Percentiles rank a stretch among this genome's conserved stretches.
phyloP scores from a whole-genome alignment of 225 moss, liverwort and hornwort species.

The Neckera pumila region DNA sequence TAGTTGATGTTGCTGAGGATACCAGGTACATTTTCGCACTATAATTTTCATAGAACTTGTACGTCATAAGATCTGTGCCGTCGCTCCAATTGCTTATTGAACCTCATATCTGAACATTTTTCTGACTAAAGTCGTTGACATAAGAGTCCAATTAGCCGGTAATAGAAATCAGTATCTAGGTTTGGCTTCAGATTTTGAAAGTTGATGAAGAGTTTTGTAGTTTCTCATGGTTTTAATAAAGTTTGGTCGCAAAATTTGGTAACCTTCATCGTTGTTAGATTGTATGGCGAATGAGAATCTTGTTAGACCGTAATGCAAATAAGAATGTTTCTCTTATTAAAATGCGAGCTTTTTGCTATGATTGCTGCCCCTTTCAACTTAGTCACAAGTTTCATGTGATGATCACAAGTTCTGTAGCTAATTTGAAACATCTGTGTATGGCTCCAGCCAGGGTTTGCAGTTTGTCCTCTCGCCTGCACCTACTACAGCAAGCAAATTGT shows the following conservation, averaged over 20 bases:
- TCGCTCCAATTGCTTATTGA: not conserved
- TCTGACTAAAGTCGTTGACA: not conserved
- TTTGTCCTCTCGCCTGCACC: conserved; percentile 80
- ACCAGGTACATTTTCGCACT: conserved; percentile 7
- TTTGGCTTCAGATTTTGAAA: not conserved
- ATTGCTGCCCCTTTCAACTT: not conserved
- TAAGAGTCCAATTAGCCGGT: not conserved
- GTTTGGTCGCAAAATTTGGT: not conserved
- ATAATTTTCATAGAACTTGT: not conserved
- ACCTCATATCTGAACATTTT: not conserved
- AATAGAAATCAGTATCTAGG: not conserved
- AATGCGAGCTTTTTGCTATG: not conserved
- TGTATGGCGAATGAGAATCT: not conserved
- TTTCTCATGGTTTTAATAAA: not conserved
- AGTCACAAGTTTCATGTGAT: not conserved
- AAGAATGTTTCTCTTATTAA: not conserved
- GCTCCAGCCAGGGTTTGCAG: conserved; percentile 44
- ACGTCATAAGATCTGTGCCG: not conserved
- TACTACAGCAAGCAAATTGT: conserved; percentile 59
- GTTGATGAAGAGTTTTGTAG: not conserved
- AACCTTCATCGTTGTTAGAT: not conserved
- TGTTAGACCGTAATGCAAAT: not conserved
- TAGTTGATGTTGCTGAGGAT: conserved; percentile 66
- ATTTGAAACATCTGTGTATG: not conserved
- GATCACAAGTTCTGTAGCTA: not conserved